Base-by-base conservation (phyloP, 106 monocot genomes). In the Dendrobium chrysotoxum region DNA sequence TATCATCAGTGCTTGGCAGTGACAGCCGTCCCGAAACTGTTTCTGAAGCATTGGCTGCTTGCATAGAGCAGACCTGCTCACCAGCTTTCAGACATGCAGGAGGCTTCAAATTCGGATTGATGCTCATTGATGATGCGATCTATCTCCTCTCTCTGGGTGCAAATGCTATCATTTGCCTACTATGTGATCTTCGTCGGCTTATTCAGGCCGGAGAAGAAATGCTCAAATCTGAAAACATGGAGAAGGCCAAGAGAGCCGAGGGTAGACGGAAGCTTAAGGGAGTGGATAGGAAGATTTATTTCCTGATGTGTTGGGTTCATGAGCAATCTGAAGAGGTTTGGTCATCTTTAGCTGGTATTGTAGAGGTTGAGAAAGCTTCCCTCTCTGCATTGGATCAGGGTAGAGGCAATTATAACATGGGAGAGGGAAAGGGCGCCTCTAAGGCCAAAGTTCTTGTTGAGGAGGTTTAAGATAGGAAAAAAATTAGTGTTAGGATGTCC, bases 231-330 rank as follows among this genome's bases (percentile, higher is more conserved):
- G 98, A 95, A 80, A 91, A 83, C 42, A 53, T 76, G n/a, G 72
- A 38, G 7, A 40, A 50, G 28, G 85, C 83, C 75, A 84, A 84
- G 78, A 85, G 54, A 78, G 77, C 25, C 1, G 78, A 79, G 55
- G 86, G 53, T 5, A 71, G 83, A 17, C 80, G 74, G 2, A 91
- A 87, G 87, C 83, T 95, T 0, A 88, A 72, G 35, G 61, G 31
- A 30, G 93, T 87, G 0, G 95, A 90, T 41, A 91, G 81, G 87
- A 99, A 99, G 88, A 66, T 91, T 35, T 95, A 91, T 65, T 99
- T 99, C 68, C 66, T 99, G 78, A 90, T 85, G 86, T 93, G 99
- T 81, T 99, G 99, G 99, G 91, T 90, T 57, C 91, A 93, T 80
- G 95, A 99, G 61, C 99, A 95, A 77, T 89, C 88, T 20, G 64